Percentiles rank a stretch among this genome's conserved stretches.
These are phyloP conservation scores for Penicillium sp. DNA, from an alignment of 2,329 filamentous ascomycete genomes.

Conservation along the genomic window DNA sequence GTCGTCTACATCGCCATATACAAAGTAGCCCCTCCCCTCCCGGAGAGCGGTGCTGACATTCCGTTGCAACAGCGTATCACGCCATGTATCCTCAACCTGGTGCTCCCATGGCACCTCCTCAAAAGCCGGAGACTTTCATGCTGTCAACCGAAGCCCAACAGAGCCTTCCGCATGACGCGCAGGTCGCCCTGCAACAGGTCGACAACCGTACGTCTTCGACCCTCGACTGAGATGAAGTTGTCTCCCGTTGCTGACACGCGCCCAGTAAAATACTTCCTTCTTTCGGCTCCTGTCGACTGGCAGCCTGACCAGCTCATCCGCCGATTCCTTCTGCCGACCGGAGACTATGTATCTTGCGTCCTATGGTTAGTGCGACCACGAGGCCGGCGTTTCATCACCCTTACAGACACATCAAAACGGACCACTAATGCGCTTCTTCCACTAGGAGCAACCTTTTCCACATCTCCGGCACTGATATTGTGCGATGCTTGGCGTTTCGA, in stretches of 20 bases:
- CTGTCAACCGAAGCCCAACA: conserved; percentile 95
- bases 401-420: background rate
- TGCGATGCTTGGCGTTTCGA: conserved; percentile 93
- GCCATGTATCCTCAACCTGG: conserved; percentile 73
- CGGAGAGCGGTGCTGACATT: conserved; percentile 15
- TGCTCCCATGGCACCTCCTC: conserved; percentile 79
- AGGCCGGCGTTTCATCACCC: too few relatives aligned
- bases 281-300: conserved; percentile 98
- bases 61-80: conserved; percentile 5
- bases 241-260: conserved; percentile 1
- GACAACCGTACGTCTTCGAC: conserved; percentile 71
- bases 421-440: conserved; percentile 10
- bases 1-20: conserved; percentile 13
- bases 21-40: conserved; percentile 11
- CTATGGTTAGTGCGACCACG: conserved; percentile 59
- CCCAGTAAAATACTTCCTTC: conserved; percentile 97
- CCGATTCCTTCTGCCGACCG: conserved; percentile 88
- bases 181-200: conserved; percentile 95
- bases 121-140: conserved; percentile 99
- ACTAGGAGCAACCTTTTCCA: conserved; percentile 94
- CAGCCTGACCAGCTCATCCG: conserved; percentile 93
- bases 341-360: conserved; percentile 98
- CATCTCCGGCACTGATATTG: conserved; percentile 97
- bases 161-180: conserved; percentile 88
- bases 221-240: background rate